A percentile compares a stretch with the other conserved stretches of the same genome.
Evolutionary conservation across 2,329 filamentous ascomycete genomes (phyloP).

Genomic region (Furcasterigmium sp.): DNA sequence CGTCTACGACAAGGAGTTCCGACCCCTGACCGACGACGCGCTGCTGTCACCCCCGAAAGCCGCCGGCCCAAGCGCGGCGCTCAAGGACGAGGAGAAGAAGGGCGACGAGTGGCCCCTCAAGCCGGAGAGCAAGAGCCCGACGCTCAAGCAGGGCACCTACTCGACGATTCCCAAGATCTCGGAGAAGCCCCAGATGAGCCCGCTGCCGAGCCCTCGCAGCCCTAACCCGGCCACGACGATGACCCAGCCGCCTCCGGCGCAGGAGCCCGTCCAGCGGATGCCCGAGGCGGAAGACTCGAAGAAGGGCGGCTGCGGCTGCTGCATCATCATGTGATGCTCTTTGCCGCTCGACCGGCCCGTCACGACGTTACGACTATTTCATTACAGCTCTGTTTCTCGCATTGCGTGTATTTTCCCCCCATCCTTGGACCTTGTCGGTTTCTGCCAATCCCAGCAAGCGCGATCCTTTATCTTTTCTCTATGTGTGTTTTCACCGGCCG

Average conservation of each 20-base stretch:
- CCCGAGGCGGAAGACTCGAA: slow-evolving; percentile 25
- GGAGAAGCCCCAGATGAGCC: slow-evolving; percentile 33
- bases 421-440: slow-evolving; percentile 5
- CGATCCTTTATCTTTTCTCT: slow-evolving; percentile 4
- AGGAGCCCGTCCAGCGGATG: slow-evolving; percentile 15
- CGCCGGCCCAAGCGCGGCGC: slow-evolving; percentile 11
- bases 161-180: slow-evolving; percentile 59
- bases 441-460: slow-evolving; percentile 5
- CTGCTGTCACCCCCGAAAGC: slow-evolving; percentile 39
- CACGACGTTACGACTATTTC: slow-evolving; percentile 16
- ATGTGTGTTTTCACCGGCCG: neutral
- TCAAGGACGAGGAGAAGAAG: slow-evolving; percentile 22
- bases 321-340: slow-evolving; percentile 40
- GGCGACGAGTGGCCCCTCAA: slow-evolving; percentile 57
- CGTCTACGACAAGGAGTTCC: slow-evolving; percentile 82
- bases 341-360: neutral
- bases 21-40: slow-evolving; percentile 67
- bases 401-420: slow-evolving; percentile 10
- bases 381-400: slow-evolving; percentile 9
- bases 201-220: slow-evolving; percentile 40
- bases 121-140: slow-evolving; percentile 41
- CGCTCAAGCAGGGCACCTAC: slow-evolving; percentile 44
- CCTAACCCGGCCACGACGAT: too few relatives aligned
- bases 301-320: slow-evolving; percentile 43
- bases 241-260: slow-evolving; percentile 24